These are phyloP conservation scores for Xylaria polymorpha DNA, from an alignment of 2,329 filamentous ascomycete species.

Conservation along the genomic window DNA sequence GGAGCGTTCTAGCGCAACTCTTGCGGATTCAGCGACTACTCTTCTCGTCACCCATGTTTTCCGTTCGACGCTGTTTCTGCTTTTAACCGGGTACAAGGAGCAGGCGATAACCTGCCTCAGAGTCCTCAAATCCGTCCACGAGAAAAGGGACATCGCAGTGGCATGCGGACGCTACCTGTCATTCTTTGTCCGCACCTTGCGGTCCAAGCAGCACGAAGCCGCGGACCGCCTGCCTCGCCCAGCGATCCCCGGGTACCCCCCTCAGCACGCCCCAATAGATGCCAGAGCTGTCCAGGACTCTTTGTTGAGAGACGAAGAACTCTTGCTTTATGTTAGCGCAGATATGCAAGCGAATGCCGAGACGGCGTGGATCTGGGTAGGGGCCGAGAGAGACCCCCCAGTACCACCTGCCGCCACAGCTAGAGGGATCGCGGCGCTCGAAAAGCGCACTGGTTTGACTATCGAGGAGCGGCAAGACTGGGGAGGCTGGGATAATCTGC, in stretches of 20 bases:
- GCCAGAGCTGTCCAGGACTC: conserved; percentile 51
- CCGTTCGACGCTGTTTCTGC: conserved; percentile 83
- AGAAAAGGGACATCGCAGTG: conserved; percentile 76
- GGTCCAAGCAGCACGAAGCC: conserved; percentile 64
- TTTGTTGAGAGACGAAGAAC: conserved; percentile 78
- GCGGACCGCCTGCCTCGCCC: conserved; percentile 48
- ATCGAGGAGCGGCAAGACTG: conserved; percentile 73
- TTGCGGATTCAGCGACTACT: conserved; percentile 76
- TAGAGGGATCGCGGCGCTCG: conserved; percentile 58
- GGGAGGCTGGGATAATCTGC: conserved; percentile 83
- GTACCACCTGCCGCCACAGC: conserved; percentile 45
- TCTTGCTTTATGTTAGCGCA: conserved; percentile 85
- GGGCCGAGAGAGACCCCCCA: conserved; percentile 62
- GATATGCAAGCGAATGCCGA: conserved; percentile 86
- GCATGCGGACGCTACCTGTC: conserved; percentile 84
- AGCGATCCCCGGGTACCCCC: conserved; percentile 43
- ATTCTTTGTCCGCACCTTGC: conserved; percentile 80
- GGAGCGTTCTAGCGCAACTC: conserved; percentile 69
- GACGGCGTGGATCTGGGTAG: conserved; percentile 85
- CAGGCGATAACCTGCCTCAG: conserved; percentile 79
- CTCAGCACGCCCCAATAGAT: conserved; percentile 42
- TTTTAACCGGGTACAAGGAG: conserved; percentile 78
- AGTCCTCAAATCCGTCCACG: conserved; percentile 75
- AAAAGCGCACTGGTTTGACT: conserved; percentile 63
- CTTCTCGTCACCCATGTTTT: conserved; percentile 87